Evolutionary conservation across 371 early-diverging fungal species (phyloP).

Genomic region (Apophysomyces elegans): DNA sequence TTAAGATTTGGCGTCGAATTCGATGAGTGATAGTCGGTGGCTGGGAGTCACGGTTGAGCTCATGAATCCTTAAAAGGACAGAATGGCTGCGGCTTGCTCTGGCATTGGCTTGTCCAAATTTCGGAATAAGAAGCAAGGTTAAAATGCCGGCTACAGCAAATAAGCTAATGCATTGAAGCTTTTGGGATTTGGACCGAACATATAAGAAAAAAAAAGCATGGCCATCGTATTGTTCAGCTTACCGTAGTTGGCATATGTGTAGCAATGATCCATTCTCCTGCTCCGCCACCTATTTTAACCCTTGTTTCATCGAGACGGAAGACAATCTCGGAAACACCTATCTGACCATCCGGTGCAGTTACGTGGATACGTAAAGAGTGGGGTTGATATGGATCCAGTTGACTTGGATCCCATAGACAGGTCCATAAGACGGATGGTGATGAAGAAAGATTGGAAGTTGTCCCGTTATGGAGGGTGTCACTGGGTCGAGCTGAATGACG

Average conservation of each 20-base stretch:
- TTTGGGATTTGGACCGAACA: slow-evolving; percentile 20
- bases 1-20: slow-evolving; percentile 31
- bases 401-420: slow-evolving; percentile 69
- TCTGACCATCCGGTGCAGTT: slow-evolving; percentile 54
- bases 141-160: slow-evolving; percentile 23
- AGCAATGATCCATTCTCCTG: slow-evolving; percentile 78
- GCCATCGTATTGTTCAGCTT: slow-evolving; percentile 18
- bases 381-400: slow-evolving; percentile 61
- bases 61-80: slow-evolving; percentile 33
- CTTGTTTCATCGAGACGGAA: slow-evolving; percentile 72
- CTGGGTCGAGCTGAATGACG: slow-evolving; percentile 27
- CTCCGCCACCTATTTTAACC: slow-evolving; percentile 62
- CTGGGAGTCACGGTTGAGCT: slow-evolving; percentile 24
- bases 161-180: slow-evolving; percentile 32
- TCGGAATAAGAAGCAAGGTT: slow-evolving; percentile 32
- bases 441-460: not conserved
- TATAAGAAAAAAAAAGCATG: not conserved
- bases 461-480: slow-evolving; percentile 12
- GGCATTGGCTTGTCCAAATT: slow-evolving; percentile 27
- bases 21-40: slow-evolving; percentile 15
- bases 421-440: slow-evolving; percentile 73
- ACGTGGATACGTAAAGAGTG: slow-evolving; percentile 68
- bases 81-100: slow-evolving; percentile 2
- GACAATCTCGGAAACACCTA: slow-evolving; percentile 36
- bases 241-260: slow-evolving; percentile 58